Percentiles rank a stretch among this genome's conserved stretches.
These are phyloP conservation scores for Cryptococcus hybrid DNA, from an alignment of 1,284 basidiomycete genomes.

Conservation along the genomic window DNA sequence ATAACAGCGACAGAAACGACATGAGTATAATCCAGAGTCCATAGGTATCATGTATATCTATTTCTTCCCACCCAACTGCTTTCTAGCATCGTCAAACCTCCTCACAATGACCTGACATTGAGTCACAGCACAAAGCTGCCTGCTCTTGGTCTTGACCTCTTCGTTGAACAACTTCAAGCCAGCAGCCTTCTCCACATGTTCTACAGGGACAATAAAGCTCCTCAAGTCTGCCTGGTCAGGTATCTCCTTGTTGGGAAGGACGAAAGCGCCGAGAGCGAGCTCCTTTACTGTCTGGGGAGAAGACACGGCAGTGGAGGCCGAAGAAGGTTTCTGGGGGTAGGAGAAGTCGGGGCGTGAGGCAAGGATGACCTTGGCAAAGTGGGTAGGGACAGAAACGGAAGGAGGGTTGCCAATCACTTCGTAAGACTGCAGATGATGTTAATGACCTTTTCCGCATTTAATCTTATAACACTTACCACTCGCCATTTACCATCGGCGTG, in stretches of 20 bases:
- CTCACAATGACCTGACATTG: conserved; percentile 82
- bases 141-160: conserved; percentile 72
- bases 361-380: conserved; percentile 96
- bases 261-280: conserved; percentile 85
- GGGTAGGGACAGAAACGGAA: conserved; percentile 89
- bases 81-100: conserved; percentile 83
- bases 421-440: conserved; percentile 59
- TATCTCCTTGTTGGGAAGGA: conserved; percentile 86
- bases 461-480: conserved; percentile 54
- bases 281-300: conserved; percentile 57
- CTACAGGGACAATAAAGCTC: conserved; percentile 73
- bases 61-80: conserved; percentile 43
- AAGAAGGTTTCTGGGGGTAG: conserved; percentile 58
- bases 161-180: conserved; percentile 88
- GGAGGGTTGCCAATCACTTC: conserved; percentile 94
- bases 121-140: conserved; percentile 81
- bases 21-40: no score
- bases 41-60: background rate
- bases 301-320: conserved; percentile 25
- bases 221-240: conserved; percentile 76
- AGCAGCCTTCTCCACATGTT: conserved; percentile 85
- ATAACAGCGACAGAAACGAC: no score
- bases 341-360: conserved; percentile 71
- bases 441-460: no score
- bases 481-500: conserved; percentile 89